Evolutionary conservation across 805 yeast genomes (phyloP).

Genomic region (Myxozyma melibiosi): DNA sequence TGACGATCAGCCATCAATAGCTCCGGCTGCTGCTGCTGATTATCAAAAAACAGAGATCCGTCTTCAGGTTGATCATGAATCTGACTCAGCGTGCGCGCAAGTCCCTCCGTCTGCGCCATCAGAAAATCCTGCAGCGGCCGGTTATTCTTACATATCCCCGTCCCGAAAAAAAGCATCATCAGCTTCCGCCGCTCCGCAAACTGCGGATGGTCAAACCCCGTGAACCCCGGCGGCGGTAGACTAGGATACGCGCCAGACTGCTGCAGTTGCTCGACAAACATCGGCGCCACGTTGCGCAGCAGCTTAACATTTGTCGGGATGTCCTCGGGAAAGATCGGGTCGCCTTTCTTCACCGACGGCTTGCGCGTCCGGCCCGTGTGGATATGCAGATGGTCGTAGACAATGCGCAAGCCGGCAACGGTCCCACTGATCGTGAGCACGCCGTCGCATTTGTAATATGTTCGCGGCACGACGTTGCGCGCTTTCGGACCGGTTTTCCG

Average conservation of each 20-base stretch:
- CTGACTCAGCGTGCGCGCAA: background rate
- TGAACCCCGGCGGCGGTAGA: conserved; percentile 12
- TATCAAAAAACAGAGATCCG: background rate
- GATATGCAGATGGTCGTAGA: conserved; percentile 13
- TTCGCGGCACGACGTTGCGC: conserved; percentile 9
- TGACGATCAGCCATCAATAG: background rate
- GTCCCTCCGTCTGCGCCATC: conserved; percentile 8
- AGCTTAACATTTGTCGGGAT: conserved; percentile 5
- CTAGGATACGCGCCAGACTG: background rate
- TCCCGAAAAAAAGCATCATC: conserved; percentile 14
- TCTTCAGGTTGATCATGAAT: background rate
- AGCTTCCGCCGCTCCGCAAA: conserved; percentile 9
- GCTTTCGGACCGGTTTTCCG: conserved; percentile 6
- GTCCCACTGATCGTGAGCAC: conserved; percentile 11
- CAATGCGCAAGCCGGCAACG: background rate
- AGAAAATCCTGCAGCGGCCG: conserved; percentile 11
- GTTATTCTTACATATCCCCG: conserved; percentile 7
- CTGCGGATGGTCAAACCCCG: conserved; percentile 8
- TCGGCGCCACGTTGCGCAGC: background rate
- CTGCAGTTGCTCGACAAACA: background rate
- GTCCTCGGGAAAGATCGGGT: conserved; percentile 5
- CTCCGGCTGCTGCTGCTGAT: background rate
- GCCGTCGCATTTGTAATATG: conserved; percentile 9
- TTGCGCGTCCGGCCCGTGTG: conserved; percentile 11
- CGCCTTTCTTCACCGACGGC: conserved; percentile 13